A percentile compares a stretch with the other conserved stretches of the same genome.
Evolutionary conservation across 2,329 filamentous ascomycete species (phyloP).

Genomic region (Penicillium polonicum): DNA sequence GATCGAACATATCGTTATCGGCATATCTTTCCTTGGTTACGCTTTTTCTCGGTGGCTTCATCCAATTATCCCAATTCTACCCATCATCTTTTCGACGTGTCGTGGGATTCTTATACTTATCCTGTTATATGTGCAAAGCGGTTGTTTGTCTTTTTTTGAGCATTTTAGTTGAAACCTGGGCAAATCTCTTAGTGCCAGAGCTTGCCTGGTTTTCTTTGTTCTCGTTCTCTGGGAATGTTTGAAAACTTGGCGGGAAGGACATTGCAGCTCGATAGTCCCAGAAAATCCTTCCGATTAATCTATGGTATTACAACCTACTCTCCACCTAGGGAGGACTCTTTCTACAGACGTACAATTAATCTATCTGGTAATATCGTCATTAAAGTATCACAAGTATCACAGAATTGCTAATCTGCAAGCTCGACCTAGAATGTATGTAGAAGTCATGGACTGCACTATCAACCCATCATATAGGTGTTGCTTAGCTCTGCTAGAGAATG

Average conservation of each 20-base stretch:
- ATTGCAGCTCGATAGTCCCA: conserved; percentile 22
- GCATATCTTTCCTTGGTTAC: conserved; percentile 14
- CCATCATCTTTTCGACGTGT: conserved; percentile 14
- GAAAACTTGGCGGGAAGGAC: conserved; percentile 14
- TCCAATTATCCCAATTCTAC: conserved; percentile 3
- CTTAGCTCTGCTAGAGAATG: neutral
- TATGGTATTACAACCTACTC: conserved; percentile 21
- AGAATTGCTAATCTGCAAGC: neutral
- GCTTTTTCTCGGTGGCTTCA: conserved; percentile 11
- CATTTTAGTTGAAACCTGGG: conserved; percentile 20
- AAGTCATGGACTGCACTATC: neutral
- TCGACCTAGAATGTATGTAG: neutral
- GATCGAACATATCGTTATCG: conserved; percentile 28
- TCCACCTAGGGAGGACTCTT: neutral
- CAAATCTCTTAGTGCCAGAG: conserved; percentile 13
- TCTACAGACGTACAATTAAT: neutral
- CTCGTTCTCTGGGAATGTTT: conserved; percentile 3
- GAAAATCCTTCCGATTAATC: conserved; percentile 24
- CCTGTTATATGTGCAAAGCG: conserved; percentile 26
- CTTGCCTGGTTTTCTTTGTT: conserved; percentile 13
- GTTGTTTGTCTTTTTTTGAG: conserved; percentile 21
- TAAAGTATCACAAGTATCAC: neutral
- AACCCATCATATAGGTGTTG: neutral
- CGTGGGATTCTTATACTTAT: conserved; percentile 23
- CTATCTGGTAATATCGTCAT: neutral